A percentile compares a stretch with the other conserved stretches of the same genome.
phyloP scores from a whole-genome alignment of 371 early-diverging fungal species.

The Mucor circinelloides region DNA sequence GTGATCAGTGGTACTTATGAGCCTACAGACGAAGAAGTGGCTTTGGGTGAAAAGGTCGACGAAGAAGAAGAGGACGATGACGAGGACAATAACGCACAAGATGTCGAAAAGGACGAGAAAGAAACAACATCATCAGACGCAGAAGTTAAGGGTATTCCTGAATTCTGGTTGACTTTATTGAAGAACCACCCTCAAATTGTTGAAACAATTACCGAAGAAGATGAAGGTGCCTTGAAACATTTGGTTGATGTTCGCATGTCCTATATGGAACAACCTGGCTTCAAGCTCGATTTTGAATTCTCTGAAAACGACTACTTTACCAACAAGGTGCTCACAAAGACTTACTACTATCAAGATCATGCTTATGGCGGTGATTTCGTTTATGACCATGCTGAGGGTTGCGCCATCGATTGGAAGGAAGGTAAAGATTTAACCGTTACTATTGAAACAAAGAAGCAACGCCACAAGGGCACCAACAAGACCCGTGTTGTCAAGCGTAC shows the following conservation, averaged over 20 bases:
- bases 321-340: conserved; percentile 86
- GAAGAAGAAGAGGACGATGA: conserved; percentile 57
- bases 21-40: conserved; percentile 86
- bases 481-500: conserved; percentile 96
- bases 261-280: conserved; percentile 89
- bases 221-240: conserved; percentile 82
- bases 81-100: conserved; percentile 29
- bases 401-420: conserved; percentile 92
- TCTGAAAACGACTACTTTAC: conserved; percentile 86
- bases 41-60: conserved; percentile 61
- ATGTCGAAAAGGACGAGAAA: conserved; percentile 48
- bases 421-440: conserved; percentile 91
- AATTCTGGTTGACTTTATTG: conserved; percentile 94
- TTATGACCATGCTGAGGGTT: conserved; percentile 91
- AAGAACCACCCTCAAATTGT: conserved; percentile 80
- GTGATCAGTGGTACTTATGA: conserved; percentile 79
- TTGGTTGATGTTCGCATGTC: conserved; percentile 83
- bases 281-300: conserved; percentile 92
- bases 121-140: conserved; percentile 11
- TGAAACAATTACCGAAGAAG: conserved; percentile 87
- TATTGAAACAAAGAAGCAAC: conserved; percentile 95
- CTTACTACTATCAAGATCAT: conserved; percentile 83
- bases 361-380: conserved; percentile 77
- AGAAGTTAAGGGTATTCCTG: conserved; percentile 64
- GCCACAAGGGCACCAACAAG: conserved; percentile 97